Evolutionary conservation across 2,329 filamentous ascomycete species (phyloP).

Genomic region (Tolypocladium tropicale): DNA sequence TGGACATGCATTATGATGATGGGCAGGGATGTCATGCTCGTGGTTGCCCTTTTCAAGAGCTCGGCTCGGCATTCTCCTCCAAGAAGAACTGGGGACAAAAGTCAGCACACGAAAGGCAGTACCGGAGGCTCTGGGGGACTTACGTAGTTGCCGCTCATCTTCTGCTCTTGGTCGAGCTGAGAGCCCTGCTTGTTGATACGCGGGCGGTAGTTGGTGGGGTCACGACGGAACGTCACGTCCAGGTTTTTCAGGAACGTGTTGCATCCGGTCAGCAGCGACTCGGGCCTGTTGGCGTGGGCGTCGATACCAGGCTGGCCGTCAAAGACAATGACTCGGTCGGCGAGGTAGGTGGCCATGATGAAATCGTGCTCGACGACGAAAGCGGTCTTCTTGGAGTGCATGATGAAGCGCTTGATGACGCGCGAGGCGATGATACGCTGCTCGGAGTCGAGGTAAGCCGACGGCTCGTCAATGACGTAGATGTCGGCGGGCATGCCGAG

Average conservation of each 20-base stretch:
- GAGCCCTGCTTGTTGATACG: slow-evolving; percentile 97
- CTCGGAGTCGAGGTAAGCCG: slow-evolving; percentile 95
- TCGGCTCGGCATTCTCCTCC: slow-evolving; percentile 57
- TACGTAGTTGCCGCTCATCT: slow-evolving; percentile 83
- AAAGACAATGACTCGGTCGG: slow-evolving; percentile 97
- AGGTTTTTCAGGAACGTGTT: slow-evolving; percentile 95
- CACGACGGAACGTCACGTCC: slow-evolving; percentile 96
- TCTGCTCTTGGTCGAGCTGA: slow-evolving; percentile 97
- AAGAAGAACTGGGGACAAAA: slow-evolving; percentile 73
- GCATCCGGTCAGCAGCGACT: slow-evolving; percentile 89
- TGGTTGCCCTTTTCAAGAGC: slow-evolving; percentile 46
- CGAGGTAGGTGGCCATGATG: slow-evolving; percentile 74
- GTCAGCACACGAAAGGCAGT: neutral
- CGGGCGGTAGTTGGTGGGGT: slow-evolving; percentile 89
- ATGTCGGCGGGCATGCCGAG: slow-evolving; percentile 94
- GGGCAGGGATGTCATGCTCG: slow-evolving; percentile 20
- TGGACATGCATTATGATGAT: slow-evolving; percentile 18
- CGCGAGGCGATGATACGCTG: slow-evolving; percentile 95
- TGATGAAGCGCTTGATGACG: slow-evolving; percentile 99
- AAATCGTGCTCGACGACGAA: slow-evolving; percentile 99
- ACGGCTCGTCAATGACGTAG: slow-evolving; percentile 96
- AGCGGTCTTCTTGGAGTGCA: slow-evolving; percentile 99
- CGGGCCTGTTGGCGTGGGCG: slow-evolving; percentile 77
- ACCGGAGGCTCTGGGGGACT: slow-evolving; percentile 27
- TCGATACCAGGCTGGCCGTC: slow-evolving; percentile 87